Percentiles rank a stretch among this genome's conserved stretches.
Evolutionary conservation across 2,329 filamentous ascomycete species (phyloP).

Genomic region (Sphaerulina populicola): DNA sequence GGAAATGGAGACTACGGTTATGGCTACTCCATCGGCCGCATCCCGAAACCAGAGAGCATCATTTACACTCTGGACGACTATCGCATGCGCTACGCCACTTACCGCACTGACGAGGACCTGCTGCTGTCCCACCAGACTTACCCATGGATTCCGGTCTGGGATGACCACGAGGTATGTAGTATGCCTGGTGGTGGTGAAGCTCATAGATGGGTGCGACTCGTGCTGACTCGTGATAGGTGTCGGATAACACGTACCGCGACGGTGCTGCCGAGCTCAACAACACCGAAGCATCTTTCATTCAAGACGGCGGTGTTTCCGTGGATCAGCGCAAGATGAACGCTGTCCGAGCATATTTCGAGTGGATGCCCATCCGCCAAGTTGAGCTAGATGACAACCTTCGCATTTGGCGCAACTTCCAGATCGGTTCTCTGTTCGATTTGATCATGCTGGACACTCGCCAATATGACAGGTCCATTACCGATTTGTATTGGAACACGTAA

Average conservation of each 20-base stretch:
- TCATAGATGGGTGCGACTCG: not conserved
- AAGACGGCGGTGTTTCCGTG: slow-evolving; percentile 52
- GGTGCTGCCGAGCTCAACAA: slow-evolving; percentile 56
- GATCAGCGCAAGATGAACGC: slow-evolving; percentile 67
- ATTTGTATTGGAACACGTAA: slow-evolving; percentile 34
- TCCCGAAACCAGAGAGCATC: slow-evolving; percentile 46
- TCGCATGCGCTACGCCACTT: slow-evolving; percentile 50
- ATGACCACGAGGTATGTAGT: slow-evolving; percentile 28
- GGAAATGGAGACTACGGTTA: slow-evolving; percentile 37
- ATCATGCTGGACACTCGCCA: slow-evolving; percentile 62
- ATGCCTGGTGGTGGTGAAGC: not conserved
- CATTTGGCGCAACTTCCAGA: slow-evolving; percentile 58
- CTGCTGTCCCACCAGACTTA: slow-evolving; percentile 48
- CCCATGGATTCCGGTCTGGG: slow-evolving; percentile 46
- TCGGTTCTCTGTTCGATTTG: slow-evolving; percentile 58
- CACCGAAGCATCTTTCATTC: slow-evolving; percentile 56
- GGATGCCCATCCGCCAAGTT: slow-evolving; percentile 50
- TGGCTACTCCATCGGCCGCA: slow-evolving; percentile 45
- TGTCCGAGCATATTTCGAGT: slow-evolving; percentile 60
- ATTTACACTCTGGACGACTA: slow-evolving; percentile 52
- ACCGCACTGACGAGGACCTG: slow-evolving; percentile 56
- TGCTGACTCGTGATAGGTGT: slow-evolving; percentile 37
- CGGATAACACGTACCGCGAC: slow-evolving; percentile 58
- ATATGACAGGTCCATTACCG: slow-evolving; percentile 59
- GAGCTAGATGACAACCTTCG: slow-evolving; percentile 62